Evolutionary conservation across 148 eudicot genomes (phyloP), one percentile per base, ranked within the genome.

Genomic region (Salicornia ramosissima): DNA sequence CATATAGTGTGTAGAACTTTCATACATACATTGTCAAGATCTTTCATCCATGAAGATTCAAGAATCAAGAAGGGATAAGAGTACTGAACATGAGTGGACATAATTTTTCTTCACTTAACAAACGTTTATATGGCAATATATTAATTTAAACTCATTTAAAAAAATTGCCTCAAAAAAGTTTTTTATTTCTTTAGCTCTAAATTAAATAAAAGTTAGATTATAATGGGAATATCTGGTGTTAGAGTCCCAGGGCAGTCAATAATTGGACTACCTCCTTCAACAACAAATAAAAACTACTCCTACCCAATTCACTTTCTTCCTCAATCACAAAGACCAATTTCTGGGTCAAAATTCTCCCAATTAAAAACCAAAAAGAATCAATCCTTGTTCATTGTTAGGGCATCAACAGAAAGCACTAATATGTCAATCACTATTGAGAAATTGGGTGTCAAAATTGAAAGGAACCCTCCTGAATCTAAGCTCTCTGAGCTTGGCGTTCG

Each of bases 401-500:
- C 76, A 61, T 80, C 79, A 28, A 34, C 53, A 29, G 67, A 71
- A 19, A 60, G 77, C 45, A 62, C 33, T 2, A 75, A 50, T 50
- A 80, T 82, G 86, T 67, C 83, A 19, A 76, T 71, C 5, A 67
- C 76, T n/a, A 68, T 77, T 53, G 88, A 86, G 80, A 86, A 82
- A 76, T 69, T 73, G 57, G 90, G 90, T 64, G 74, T 86, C 49
- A 82, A 66, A 67, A 73, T 86, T 45, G 83, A 84, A 10, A 79
- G 81, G 30, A 84, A 86, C 74, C 90, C 90, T 63, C 71, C 84
- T 25, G 86, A 86, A 18, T 78, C 87, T 55, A 74, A 74, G 66
- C 90, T 86, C 28, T 70, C 88, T 65, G 75, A 86, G 51, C 86
- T 86, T 52, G 90, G 86, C 53, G 88, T 84, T 68, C 80, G 74